These are phyloP conservation scores for Ogataea pini DNA, from an alignment of 805 yeast species.

Conservation along the genomic window DNA sequence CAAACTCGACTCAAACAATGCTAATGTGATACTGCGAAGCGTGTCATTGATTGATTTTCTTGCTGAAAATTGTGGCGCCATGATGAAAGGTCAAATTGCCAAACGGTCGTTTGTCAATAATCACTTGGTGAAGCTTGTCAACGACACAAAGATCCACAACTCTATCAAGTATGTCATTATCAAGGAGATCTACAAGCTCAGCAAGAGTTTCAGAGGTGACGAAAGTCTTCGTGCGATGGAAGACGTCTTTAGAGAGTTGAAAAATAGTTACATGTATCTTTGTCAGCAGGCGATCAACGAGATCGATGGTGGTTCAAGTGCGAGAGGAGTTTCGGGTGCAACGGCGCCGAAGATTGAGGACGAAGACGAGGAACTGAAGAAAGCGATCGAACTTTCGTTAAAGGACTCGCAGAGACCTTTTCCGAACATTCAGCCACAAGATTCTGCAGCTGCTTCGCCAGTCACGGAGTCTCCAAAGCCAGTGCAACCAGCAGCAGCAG, in stretches of 20 bases:
- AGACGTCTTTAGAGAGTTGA: conserved; percentile 56
- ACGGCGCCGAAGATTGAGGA: conserved; percentile 12
- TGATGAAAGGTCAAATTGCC: conserved; percentile 62
- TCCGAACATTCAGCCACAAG: conserved; percentile 3
- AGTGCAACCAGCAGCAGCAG: too few species aligned
- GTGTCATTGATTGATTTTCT: conserved; percentile 56
- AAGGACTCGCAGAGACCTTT: conserved; percentile 51
- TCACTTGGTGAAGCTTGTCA: conserved; percentile 47
- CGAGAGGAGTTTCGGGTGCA: not conserved
- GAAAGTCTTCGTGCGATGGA: conserved; percentile 73
- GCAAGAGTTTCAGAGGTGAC: conserved; percentile 65
- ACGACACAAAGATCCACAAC: conserved; percentile 58
- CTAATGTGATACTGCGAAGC: conserved; percentile 64
- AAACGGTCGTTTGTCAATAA: conserved; percentile 52
- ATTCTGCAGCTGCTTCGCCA: not conserved
- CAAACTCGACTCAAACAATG: conserved; percentile 54
- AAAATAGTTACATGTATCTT: conserved; percentile 41
- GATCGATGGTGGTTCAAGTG: conserved; percentile 27
- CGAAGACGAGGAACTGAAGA: conserved; percentile 80
- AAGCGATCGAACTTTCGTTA: conserved; percentile 73
- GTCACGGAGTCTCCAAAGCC: not conserved
- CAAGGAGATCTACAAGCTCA: conserved; percentile 67
- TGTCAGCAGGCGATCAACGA: conserved; percentile 34
- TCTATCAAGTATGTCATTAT: conserved; percentile 65
- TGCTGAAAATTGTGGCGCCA: conserved; percentile 78